These are phyloP conservation scores for Cercospora beticola DNA, from an alignment of 2,329 filamentous ascomycete species.

Conservation along the genomic window DNA sequence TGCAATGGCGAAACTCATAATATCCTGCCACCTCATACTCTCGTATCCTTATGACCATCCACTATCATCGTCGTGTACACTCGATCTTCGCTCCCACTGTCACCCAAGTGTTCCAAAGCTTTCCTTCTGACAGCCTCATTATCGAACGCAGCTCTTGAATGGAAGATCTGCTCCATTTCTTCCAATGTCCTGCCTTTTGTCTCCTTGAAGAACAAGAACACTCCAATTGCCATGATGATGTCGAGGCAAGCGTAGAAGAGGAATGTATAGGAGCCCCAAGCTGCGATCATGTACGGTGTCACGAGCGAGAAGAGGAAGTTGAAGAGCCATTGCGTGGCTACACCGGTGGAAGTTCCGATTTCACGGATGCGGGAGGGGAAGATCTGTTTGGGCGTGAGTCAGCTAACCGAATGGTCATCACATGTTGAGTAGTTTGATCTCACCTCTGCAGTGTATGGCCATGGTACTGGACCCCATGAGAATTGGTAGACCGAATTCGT, in stretches of 20 bases:
- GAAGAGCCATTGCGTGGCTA: constrained; percentile 53
- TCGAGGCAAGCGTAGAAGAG: constrained; percentile 51
- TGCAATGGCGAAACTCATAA: neutral
- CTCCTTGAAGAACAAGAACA: constrained; percentile 42
- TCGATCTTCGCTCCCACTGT: constrained; percentile 9
- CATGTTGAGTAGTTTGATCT: neutral
- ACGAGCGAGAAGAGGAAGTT: constrained; percentile 53
- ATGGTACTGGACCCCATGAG: constrained; percentile 52
- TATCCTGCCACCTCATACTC: neutral
- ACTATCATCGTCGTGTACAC: neutral
- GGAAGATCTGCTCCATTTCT: constrained; percentile 37
- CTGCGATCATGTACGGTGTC: constrained; percentile 54
- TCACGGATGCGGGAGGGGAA: constrained; percentile 55
- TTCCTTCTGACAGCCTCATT: constrained; percentile 27
- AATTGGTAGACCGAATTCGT: constrained; percentile 56
- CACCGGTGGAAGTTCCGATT: constrained; percentile 51
- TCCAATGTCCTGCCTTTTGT: constrained; percentile 41
- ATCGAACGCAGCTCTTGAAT: constrained; percentile 30
- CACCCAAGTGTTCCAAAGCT: constrained; percentile 18
- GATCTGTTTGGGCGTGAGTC: constrained; percentile 37
- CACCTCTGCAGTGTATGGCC: constrained; percentile 50
- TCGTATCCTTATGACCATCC: neutral
- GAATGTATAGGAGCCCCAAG: constrained; percentile 48
- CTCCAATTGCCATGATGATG: constrained; percentile 43
- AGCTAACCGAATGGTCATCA: neutral